Evolutionary conservation across 441 rosid genomes (phyloP), one percentile per base, ranked within the genome.

Genomic region (Erodium moschatum): DNA sequence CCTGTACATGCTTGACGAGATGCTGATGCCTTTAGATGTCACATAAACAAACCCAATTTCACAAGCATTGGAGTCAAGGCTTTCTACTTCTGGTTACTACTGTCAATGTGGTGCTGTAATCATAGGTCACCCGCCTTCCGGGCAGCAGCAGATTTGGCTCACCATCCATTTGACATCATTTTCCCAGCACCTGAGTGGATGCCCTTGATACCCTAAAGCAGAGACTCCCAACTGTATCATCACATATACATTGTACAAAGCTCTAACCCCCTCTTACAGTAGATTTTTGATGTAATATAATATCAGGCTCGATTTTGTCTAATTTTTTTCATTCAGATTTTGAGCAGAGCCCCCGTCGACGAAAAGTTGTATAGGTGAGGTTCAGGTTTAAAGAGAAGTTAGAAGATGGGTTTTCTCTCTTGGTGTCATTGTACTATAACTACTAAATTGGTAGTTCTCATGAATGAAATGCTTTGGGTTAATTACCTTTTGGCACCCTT

Each of bases 241-340:
- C 27, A 24, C 27, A 24, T 74, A 74, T 74, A 75, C 72, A 68
- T 13, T 86, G 87, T 86, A 85, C 89, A 86, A 75, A 86, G 81
- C 74, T 75, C 85, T 85, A 78, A 83, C 83, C 84, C 79, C 64
- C 38, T 8, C 81, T 77, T 75, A 77, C 40, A 83, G 2, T 83
- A 80, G 87, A 81, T 75, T 83, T 77, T 67, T 62, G 71, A 38
- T 38, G 44, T 38, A 38, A 38, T 38, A 5, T 38, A 38, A 38
- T 38, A 9, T 5, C 44, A 38, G 44, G 9, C 8, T 38, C 44
- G 72, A 79, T 74, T 81, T 81, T 82, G 80, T 69, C 46, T 24
- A 24, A 24, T 24, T 24, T 24, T 24, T 24, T 24, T 24, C 27
- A 2, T 24, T 24, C 27, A 24, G 27, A 24, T 24, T 24, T 24